These are phyloP conservation scores for Ophidiomyces ophidiicola DNA, from an alignment of 2,329 filamentous ascomycete genomes.

Conservation along the genomic window DNA sequence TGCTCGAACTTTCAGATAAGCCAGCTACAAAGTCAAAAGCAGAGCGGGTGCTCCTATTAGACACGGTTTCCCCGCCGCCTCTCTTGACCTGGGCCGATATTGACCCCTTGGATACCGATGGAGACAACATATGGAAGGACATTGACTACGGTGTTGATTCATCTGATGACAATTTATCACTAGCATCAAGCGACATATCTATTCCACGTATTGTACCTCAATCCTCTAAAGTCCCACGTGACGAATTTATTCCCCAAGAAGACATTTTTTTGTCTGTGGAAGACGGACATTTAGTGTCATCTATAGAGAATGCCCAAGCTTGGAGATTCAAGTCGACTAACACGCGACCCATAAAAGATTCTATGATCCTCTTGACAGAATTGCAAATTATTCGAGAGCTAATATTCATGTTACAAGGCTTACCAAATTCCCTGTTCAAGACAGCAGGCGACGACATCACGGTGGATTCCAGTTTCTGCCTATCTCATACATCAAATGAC, in stretches of 20 bases:
- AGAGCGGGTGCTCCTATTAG: conserved; percentile 48
- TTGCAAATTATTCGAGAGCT: conserved; percentile 62
- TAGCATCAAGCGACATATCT: conserved; percentile 24
- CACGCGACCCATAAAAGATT: conserved; percentile 18
- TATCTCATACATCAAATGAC: conserved; percentile 25
- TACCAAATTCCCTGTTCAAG: conserved; percentile 61
- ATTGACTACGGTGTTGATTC: conserved; percentile 30
- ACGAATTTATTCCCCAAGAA: conserved; percentile 27
- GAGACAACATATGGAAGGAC: conserved; percentile 33
- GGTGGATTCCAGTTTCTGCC: conserved; percentile 28
- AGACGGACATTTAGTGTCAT: conserved; percentile 26
- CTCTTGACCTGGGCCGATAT: conserved; percentile 68
- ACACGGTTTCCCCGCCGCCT: conserved; percentile 36
- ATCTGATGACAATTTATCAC: conserved; percentile 30
- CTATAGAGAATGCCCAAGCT: conserved; percentile 37
- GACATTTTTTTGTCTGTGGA: conserved; percentile 24
- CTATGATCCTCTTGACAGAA: conserved; percentile 47
- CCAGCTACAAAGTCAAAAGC: conserved; percentile 60
- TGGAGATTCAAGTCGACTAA: conserved; percentile 28
- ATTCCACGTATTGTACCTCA: conserved; percentile 21
- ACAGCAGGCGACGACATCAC: conserved; percentile 24
- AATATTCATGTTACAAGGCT: conserved; percentile 72
- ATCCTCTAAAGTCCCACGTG: conserved; percentile 19
- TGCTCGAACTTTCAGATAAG: conserved; percentile 70
- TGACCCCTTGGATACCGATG: conserved; percentile 55